A percentile compares a stretch with the other conserved stretches of the same genome.
phyloP scores from a whole-genome alignment of 257 asterid genomes.

The Penstemon barbatus region DNA sequence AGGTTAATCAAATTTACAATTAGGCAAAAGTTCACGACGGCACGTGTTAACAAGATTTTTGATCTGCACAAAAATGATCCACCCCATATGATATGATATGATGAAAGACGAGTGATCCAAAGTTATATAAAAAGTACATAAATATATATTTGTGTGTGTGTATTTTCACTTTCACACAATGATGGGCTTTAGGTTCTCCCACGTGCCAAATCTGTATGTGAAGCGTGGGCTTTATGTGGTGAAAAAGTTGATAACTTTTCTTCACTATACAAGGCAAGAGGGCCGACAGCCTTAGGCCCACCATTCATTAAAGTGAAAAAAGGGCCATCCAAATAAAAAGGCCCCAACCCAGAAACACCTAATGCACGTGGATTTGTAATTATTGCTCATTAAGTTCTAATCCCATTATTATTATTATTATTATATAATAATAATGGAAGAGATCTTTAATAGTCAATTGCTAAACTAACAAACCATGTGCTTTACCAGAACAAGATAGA shows the following conservation, averaged over 20 bases:
- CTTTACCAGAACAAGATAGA: background rate
- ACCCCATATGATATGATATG: no score
- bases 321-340: background rate
- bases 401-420: no score
- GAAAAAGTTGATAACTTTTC: conserved; percentile 25
- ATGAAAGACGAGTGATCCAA: no score
- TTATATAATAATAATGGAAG: no score
- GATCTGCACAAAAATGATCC: no score
- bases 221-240: conserved; percentile 38
- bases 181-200: conserved; percentile 43
- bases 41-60: no score
- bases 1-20: no score
- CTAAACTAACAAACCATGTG: background rate
- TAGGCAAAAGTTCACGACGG: no score
- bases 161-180: background rate
- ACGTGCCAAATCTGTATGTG: conserved; percentile 36
- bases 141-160: no score
- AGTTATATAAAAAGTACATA: no score
- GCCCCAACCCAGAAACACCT: background rate
- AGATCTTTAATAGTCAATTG: background rate
- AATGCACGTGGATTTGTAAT: conserved; percentile 26
- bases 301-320: conserved; percentile 32
- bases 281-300: conserved; percentile 44
- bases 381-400: conserved; percentile 8
- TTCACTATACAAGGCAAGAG: conserved; percentile 33